Percentiles rank a stretch among this genome's conserved stretches.
phyloP scores from a whole-genome alignment of 2,329 filamentous ascomycete genomes.

The Talaromyces atroroseus region DNA sequence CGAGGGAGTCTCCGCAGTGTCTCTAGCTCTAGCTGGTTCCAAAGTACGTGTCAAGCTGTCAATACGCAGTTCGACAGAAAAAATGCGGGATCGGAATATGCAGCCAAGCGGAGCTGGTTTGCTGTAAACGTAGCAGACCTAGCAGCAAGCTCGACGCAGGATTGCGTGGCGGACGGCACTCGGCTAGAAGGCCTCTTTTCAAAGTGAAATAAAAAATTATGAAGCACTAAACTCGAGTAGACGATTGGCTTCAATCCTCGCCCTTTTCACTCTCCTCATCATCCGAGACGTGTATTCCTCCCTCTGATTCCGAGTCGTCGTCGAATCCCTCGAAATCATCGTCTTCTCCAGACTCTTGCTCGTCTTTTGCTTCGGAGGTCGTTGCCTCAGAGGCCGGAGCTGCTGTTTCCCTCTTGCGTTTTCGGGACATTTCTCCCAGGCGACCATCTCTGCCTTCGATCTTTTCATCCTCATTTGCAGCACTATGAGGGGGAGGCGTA shows the following conservation, averaged over 20 bases:
- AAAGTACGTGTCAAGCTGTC: not conserved
- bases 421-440: conserved; percentile 75
- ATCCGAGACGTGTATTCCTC: conserved; percentile 24
- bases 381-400: conserved; percentile 37
- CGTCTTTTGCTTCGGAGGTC: conserved; percentile 23
- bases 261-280: conserved; percentile 11
- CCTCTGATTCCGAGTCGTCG: conserved; percentile 36
- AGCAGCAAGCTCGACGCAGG: not conserved
- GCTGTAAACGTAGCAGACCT: not conserved
- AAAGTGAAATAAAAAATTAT: not conserved
- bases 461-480: conserved; percentile 45
- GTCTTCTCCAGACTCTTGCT: conserved; percentile 30
- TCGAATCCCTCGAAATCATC: conserved; percentile 17
- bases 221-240: not conserved
- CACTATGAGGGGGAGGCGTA: conserved; percentile 64
- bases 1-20: not conserved
- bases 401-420: conserved; percentile 62
- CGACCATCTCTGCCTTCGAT: conserved; percentile 70
- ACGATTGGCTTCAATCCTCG: conserved; percentile 6
- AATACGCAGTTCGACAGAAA: not conserved
- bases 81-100: not conserved
- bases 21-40: not conserved
- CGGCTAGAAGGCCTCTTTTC: conserved; percentile 25
- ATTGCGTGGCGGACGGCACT: conserved; percentile 18
- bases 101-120: conserved; percentile 5